phyloP scores from a whole-genome alignment of 2,329 filamentous ascomycete species.

The Alternaria arbusti region DNA sequence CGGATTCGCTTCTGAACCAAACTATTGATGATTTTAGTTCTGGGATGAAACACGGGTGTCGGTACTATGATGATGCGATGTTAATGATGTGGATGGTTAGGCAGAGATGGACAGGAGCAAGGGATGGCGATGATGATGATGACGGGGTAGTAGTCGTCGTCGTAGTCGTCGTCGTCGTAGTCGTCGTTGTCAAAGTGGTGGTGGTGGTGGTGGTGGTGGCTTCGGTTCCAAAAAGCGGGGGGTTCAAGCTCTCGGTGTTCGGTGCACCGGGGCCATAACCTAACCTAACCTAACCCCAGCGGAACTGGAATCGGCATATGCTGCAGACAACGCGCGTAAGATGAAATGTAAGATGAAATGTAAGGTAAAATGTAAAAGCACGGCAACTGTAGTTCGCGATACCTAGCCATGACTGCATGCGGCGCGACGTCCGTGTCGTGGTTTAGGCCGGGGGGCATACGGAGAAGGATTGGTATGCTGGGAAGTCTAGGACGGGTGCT shows the following conservation, averaged over 20 bases:
- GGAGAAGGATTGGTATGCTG: neutral
- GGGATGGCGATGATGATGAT: neutral
- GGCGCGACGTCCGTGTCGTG: neutral
- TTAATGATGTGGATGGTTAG: neutral
- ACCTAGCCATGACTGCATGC: neutral
- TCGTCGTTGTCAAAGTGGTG: neutral
- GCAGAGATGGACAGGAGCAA: neutral
- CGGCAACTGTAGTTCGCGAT: neutral
- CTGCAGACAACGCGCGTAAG: neutral
- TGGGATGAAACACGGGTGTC: neutral
- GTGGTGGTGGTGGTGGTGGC: neutral
- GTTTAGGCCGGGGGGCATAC: neutral
- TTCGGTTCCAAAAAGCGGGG: neutral
- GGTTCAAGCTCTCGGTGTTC: no score
- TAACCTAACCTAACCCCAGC: neutral
- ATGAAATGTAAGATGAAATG: neutral
- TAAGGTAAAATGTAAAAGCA: neutral
- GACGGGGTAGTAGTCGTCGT: accelerated
- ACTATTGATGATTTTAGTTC: neutral
- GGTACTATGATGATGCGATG: neutral
- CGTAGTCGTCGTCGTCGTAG: neutral
- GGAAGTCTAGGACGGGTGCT: neutral
- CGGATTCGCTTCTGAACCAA: neutral
- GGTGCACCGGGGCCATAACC: no score
- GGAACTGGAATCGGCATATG: neutral